A percentile compares a stretch with the other conserved stretches of the same genome.
Evolutionary conservation across 1,284 basidiomycete species (phyloP).

Genomic region (Leccinum pachyderme): DNA sequence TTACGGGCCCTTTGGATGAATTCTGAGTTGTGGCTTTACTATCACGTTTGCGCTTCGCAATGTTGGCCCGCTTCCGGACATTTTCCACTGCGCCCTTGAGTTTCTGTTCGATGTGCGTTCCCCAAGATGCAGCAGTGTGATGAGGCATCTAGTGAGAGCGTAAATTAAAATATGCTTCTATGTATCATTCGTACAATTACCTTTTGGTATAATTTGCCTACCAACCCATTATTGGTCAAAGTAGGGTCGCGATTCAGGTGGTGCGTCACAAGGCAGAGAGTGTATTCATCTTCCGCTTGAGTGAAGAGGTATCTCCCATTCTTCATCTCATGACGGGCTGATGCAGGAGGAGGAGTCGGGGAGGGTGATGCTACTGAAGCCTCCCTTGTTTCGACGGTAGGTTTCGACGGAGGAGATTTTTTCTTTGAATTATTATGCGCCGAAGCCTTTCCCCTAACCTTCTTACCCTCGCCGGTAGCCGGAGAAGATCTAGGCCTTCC

Average conservation of each 20-base stretch:
- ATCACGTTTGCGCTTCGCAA: slow-evolving; percentile 29
- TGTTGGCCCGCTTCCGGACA: slow-evolving; percentile 34
- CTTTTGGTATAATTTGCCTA: slow-evolving; percentile 38
- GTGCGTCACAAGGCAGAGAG: slow-evolving; percentile 32
- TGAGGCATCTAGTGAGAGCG: slow-evolving; percentile 42
- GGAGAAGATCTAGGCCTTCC: slow-evolving; percentile 9
- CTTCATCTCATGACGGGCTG: slow-evolving; percentile 24
- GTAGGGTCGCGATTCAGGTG: slow-evolving; percentile 40
- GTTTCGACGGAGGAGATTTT: neutral
- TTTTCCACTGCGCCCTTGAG: slow-evolving; percentile 25
- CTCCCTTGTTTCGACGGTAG: neutral
- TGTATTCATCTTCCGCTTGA: slow-evolving; percentile 45
- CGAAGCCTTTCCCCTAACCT: neutral
- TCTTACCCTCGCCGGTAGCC: slow-evolving; percentile 3
- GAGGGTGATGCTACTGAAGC: slow-evolving; percentile 26
- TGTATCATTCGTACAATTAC: slow-evolving; percentile 29
- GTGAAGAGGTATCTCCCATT: slow-evolving; percentile 43
- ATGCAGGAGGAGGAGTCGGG: slow-evolving; percentile 45
- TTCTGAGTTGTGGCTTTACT: slow-evolving; percentile 1
- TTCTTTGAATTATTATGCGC: slow-evolving; percentile 12
- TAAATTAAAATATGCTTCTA: neutral
- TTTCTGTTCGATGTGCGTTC: slow-evolving; percentile 26
- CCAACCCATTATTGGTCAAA: slow-evolving; percentile 33
- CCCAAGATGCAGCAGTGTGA: slow-evolving; percentile 44
- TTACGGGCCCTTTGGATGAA: neutral